Percentiles rank a stretch among this genome's conserved stretches.
These are phyloP conservation scores for Acer campestre DNA, from an alignment of 345 rosid genomes.

Conservation along the genomic window DNA sequence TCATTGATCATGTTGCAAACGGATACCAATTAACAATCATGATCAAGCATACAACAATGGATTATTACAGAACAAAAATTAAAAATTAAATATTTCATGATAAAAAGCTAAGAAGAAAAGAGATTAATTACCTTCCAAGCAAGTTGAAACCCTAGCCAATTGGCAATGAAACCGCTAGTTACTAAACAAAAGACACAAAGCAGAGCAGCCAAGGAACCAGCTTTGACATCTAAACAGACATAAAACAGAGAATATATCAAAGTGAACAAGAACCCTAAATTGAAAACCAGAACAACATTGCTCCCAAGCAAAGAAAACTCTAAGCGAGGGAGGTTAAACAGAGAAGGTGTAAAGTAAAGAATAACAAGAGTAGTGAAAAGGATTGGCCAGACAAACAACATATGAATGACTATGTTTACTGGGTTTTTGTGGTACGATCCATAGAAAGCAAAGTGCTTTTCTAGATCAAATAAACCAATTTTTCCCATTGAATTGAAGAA, in stretches of 20 bases:
- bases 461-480: conserved; percentile 48
- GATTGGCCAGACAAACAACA: conserved; percentile 67
- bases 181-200: conserved; percentile 53
- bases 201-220: conserved; percentile 63
- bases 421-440: conserved; percentile 56
- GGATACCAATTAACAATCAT: no score
- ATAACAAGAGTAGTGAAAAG: conserved; percentile 51
- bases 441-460: conserved; percentile 54
- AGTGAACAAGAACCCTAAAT: conserved; percentile 52
- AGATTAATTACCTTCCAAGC: conserved; percentile 50
- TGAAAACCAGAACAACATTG: conserved; percentile 38
- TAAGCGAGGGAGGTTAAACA: conserved; percentile 36
- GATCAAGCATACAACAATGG: not conserved
- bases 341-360: conserved; percentile 57
- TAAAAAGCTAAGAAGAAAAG: not conserved
- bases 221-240: conserved; percentile 49
- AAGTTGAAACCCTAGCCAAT: conserved; percentile 51
- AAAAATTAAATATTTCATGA: not conserved
- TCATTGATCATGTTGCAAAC: not conserved
- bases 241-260: conserved; percentile 48
- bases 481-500: conserved; percentile 38
- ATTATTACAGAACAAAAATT: not conserved
- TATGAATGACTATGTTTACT: conserved; percentile 47
- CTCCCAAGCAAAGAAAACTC: conserved; percentile 37
- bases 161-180: conserved; percentile 40